A percentile compares a stretch with the other conserved stretches of the same genome.
These are phyloP conservation scores for Scutellaria minor DNA, from an alignment of 257 asterid genomes.

Conservation along the genomic window DNA sequence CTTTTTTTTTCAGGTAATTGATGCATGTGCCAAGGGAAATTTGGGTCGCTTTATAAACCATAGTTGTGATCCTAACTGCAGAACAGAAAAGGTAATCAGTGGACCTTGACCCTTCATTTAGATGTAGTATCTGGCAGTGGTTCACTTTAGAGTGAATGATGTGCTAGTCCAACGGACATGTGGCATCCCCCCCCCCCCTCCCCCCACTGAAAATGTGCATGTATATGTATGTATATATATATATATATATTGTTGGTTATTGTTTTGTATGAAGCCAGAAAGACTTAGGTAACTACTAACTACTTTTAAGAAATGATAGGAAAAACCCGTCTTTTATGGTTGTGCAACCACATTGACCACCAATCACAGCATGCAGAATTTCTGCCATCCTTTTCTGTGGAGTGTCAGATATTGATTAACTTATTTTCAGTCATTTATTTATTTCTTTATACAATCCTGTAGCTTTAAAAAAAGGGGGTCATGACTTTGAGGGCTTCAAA, in stretches of 20 bases:
- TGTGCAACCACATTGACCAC: not conserved
- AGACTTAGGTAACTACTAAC: slow-evolving; percentile 5
- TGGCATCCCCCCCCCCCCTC: slow-evolving; percentile 1
- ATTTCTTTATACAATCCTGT: slow-evolving; percentile 18
- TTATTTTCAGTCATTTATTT: not conserved
- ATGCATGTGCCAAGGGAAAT: slow-evolving; percentile 94
- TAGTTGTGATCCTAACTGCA: slow-evolving; percentile 95
- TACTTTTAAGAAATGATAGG: slow-evolving; percentile 17
- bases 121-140: not conserved
- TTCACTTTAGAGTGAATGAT: slow-evolving; percentile 22
- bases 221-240: too few species aligned
- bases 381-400: not conserved
- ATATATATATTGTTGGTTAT: not conserved
- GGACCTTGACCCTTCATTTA: slow-evolving; percentile 26
- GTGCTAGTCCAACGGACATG: slow-evolving; percentile 22
- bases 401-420: not conserved
- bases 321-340: not conserved
- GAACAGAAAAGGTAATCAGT: slow-evolving; percentile 81
- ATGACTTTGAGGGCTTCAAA: slow-evolving; percentile 22
- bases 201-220: not conserved
- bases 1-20: slow-evolving; percentile 69
- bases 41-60: slow-evolving; percentile 92
- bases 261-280: slow-evolving; percentile 18
- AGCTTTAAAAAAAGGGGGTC: slow-evolving; percentile 11
- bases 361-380: slow-evolving; percentile 14